These are phyloP conservation scores for Cryptosporidium viatorum DNA, from an alignment of 169 alveolate genomes.

Conservation along the genomic window DNA sequence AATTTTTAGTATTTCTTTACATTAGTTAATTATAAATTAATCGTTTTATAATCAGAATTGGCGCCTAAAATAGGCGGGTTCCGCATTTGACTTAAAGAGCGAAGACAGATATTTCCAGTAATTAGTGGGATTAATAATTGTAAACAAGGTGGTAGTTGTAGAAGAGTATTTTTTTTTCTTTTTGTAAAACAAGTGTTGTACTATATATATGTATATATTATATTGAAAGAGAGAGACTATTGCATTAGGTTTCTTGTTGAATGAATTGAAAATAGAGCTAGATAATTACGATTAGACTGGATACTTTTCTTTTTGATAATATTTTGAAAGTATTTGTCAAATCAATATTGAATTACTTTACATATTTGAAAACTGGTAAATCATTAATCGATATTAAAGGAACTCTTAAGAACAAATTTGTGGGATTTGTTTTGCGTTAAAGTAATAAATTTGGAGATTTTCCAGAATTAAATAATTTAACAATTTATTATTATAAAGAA, in stretches of 20 bases:
- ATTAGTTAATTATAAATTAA: too few species aligned
- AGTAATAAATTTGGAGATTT: too few species aligned
- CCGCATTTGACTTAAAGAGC: not conserved
- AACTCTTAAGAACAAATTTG: not conserved
- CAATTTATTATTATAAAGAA: too few species aligned
- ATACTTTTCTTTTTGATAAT: too few species aligned
- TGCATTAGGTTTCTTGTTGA: not conserved
- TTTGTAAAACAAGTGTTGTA: too few species aligned
- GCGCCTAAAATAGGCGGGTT: not conserved
- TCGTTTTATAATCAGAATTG: not conserved
- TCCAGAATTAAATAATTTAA: not conserved
- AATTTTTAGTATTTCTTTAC: too few species aligned
- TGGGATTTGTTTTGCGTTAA: not conserved
- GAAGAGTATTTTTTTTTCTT: not conserved
- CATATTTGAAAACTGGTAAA: not conserved
- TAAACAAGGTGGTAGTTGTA: not conserved
- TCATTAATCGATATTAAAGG: too few species aligned
- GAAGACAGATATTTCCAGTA: slow-evolving; percentile 15
- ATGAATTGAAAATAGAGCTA: not conserved
- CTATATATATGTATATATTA: not conserved
- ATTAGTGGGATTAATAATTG: not conserved
- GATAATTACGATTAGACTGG: not conserved
- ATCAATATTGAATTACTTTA: too few species aligned
- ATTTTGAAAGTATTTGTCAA: not conserved
- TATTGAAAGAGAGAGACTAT: not conserved